phyloP scores from a whole-genome alignment of 306 rosid species.

The Abrus pulchellus region DNA sequence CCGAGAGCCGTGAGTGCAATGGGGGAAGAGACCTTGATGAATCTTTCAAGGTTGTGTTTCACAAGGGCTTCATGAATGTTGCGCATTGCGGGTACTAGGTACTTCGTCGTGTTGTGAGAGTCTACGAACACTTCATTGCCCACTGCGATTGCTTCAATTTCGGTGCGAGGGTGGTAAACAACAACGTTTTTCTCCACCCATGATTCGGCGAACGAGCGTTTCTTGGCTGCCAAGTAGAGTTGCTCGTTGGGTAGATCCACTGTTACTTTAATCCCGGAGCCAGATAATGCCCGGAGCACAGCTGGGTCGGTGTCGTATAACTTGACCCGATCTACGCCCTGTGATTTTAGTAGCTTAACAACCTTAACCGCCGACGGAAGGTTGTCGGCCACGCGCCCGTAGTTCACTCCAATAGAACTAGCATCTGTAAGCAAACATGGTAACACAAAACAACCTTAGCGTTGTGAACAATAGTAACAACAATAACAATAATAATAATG shows the following conservation, averaged over 20 bases:
- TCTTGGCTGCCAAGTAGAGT: constrained; percentile 71
- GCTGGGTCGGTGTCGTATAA: constrained; percentile 94
- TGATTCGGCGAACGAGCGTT: constrained; percentile 67
- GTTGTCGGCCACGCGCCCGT: constrained; percentile 85
- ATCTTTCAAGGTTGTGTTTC: constrained; percentile 60
- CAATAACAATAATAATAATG: too few relatives aligned
- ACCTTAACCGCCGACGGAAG: constrained; percentile 85
- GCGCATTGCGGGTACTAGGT: constrained; percentile 87
- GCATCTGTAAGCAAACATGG: constrained; percentile 59
- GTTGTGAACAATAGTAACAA: not conserved
- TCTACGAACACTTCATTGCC: constrained; percentile 97
- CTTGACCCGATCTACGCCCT: constrained; percentile 72
- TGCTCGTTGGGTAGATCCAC: constrained; percentile 94
- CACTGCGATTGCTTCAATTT: constrained; percentile 94
- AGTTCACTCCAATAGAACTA: constrained; percentile 89
- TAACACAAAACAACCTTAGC: not conserved
- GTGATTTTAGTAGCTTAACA: constrained; percentile 69
- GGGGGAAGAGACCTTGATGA: constrained; percentile 88
- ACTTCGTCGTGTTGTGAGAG: constrained; percentile 70
- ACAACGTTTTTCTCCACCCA: constrained; percentile 86
- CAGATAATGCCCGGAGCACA: constrained; percentile 75
- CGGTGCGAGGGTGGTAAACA: constrained; percentile 77
- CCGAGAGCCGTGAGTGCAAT: constrained; percentile 85
- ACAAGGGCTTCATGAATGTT: constrained; percentile 77
- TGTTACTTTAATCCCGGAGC: constrained; percentile 78